Base-by-base conservation (phyloP, 495 filamentous ascomycete genomes). In the Emericellopsis terricola region DNA sequence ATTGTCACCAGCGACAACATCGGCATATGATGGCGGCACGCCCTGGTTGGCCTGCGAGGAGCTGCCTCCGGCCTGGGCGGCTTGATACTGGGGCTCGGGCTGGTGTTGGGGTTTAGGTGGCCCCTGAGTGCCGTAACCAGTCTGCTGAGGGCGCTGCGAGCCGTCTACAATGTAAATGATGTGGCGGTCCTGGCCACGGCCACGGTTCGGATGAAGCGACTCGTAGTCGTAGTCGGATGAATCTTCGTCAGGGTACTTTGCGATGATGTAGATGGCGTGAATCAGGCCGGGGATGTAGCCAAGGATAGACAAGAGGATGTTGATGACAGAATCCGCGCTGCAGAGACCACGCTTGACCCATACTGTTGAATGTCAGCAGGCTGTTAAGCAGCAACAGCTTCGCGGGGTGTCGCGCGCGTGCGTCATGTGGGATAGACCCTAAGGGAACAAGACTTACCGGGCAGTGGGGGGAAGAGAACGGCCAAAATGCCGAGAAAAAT, bases 181-280 rank as follows among this genome's bases (percentile, higher is more conserved):
- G 34, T 68, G 71, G 47, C 57, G 55, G 44, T 75, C 73, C 21
- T 60, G 58, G n/a, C n/a, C n/a, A n/a, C n/a, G n/a, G n/a, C n/a
- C n/a, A n/a, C n/a, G n/a, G 9, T 65, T 59, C 19, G 31, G 31
- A n/a, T n/a, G n/a, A n/a, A n/a, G n/a, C 23, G 23, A 6, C 31
- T 76, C 51, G 21, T 59, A 50, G 31, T 75, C 63, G 54, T 89
- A 83, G 39, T 67, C 64, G 40, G 67, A 71, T 18, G 69, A 53
- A 11, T 26, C 23, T 10, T 60, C 57, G 19, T 94, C 86, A 17
- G 91, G 91, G 53, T 78, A 82, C 50, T 78, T 77, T 49, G 77
- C 60, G 62, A 97, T 93, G 57, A 97, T 94, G 71, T 96, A 97
- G 86, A 86, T 96, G 49, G 89, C 69, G 57, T 97, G 89, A 5